These are phyloP conservation scores for Biscogniauxia sp. DNA, from an alignment of 2,329 filamentous ascomycete genomes.

Conservation along the genomic window DNA sequence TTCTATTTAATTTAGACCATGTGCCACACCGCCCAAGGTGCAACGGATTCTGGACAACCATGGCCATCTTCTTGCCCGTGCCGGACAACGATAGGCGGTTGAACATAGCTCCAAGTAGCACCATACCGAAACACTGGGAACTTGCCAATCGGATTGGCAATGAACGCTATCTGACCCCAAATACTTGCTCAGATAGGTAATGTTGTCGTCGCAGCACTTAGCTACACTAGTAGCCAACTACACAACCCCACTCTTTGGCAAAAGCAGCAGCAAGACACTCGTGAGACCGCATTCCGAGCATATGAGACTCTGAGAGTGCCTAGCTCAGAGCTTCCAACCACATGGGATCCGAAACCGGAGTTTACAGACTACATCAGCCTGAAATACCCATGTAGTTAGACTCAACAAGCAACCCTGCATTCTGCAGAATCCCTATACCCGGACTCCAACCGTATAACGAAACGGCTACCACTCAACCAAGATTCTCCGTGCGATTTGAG, in stretches of 20 bases:
- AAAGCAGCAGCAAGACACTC: neutral
- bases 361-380: neutral
- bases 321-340: neutral
- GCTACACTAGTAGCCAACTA: neutral
- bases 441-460: neutral
- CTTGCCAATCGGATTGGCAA: neutral
- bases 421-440: neutral
- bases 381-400: neutral
- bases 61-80: no score
- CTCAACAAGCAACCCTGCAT: neutral
- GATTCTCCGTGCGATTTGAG: neutral
- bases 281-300: neutral
- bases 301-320: no score
- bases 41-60: neutral
- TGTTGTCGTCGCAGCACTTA: neutral
- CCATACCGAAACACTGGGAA: neutral
- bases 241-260: neutral
- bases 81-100: no score
- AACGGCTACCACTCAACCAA: neutral
- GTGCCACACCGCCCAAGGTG: neutral
- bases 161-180: neutral
- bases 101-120: neutral
- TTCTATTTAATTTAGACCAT: neutral
- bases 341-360: neutral
- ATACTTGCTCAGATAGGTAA: neutral